Evolutionary conservation across 139 green algal species (phyloP).

Genomic region (Pedinophyceae sp.): DNA sequence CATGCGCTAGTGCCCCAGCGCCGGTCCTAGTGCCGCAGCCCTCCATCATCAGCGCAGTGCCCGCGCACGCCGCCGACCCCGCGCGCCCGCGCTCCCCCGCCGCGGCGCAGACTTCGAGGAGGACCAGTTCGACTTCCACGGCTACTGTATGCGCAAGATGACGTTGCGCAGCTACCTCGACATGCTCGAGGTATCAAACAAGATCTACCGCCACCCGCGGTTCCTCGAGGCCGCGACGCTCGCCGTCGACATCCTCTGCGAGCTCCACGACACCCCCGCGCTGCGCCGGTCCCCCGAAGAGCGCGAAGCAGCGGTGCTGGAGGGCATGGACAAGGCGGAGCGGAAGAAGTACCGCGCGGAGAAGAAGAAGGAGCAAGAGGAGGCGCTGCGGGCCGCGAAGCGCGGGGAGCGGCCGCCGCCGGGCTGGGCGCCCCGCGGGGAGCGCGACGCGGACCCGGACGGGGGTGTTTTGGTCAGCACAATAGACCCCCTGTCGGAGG

Average conservation of each 20-base stretch:
- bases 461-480: slow-evolving; percentile 53
- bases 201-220: slow-evolving; percentile 34
- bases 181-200: slow-evolving; percentile 74
- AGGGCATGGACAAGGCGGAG: slow-evolving; percentile 52
- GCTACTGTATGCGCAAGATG: slow-evolving; percentile 92
- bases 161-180: slow-evolving; percentile 84
- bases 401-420: slow-evolving; percentile 9
- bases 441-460: slow-evolving; percentile 69
- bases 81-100: background rate
- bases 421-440: background rate
- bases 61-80: too few relatives aligned
- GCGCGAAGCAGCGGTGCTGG: slow-evolving; percentile 37
- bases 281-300: slow-evolving; percentile 4
- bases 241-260: slow-evolving; percentile 53
- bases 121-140: slow-evolving; percentile 99
- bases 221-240: slow-evolving; percentile 39
- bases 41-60: too few relatives aligned
- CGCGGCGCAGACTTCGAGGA: slow-evolving; percentile 68
- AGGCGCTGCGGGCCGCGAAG: slow-evolving; percentile 17
- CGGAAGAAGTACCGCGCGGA: slow-evolving; percentile 34
- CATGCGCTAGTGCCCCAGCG: too few relatives aligned
- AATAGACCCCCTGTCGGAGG: slow-evolving; percentile 67
- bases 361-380: slow-evolving; percentile 30
- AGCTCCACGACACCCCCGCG: slow-evolving; percentile 37
- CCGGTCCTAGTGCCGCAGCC: too few relatives aligned